These are phyloP conservation scores for Tylopilus sp. DNA, from an alignment of 1,284 basidiomycete genomes.

Conservation along the genomic window DNA sequence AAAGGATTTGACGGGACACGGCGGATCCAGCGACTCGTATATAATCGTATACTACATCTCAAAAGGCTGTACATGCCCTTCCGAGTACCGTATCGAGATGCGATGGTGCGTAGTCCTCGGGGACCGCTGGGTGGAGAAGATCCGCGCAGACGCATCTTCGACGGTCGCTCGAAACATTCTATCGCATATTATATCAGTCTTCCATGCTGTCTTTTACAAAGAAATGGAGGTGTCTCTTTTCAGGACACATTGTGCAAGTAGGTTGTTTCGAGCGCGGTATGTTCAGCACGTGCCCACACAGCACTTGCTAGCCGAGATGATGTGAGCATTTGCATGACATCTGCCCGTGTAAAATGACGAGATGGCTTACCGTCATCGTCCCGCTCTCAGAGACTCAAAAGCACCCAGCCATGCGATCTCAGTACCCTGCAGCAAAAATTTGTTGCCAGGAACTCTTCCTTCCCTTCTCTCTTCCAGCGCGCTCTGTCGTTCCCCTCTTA, in stretches of 20 bases:
- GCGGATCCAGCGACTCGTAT: constrained; percentile 20
- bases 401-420: background rate
- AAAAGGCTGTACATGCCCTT: constrained; percentile 8
- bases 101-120: constrained; percentile 21
- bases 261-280: background rate
- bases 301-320: constrained; percentile 18
- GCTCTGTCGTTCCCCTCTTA: constrained; percentile 10
- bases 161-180: constrained; percentile 13
- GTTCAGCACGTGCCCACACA: constrained; percentile 24
- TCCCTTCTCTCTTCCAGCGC: constrained; percentile 23
- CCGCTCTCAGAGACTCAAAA: constrained; percentile 26
- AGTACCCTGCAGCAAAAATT: constrained; percentile 1
- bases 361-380: constrained; percentile 24
- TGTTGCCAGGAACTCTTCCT: constrained; percentile 26
- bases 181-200: constrained; percentile 25
- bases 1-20: background rate
- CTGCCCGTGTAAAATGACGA: constrained; percentile 27
- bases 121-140: constrained; percentile 16
- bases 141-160: constrained; percentile 22
- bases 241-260: no score
- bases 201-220: constrained; percentile 14
- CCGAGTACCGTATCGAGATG: constrained; percentile 1
- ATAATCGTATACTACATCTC: no score
- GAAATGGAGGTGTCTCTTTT: constrained; percentile 16
- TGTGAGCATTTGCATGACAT: constrained; percentile 25